These are phyloP conservation scores for Trichophyton mentagrophytes DNA, from an alignment of 2,329 filamentous ascomycete genomes.

Conservation along the genomic window DNA sequence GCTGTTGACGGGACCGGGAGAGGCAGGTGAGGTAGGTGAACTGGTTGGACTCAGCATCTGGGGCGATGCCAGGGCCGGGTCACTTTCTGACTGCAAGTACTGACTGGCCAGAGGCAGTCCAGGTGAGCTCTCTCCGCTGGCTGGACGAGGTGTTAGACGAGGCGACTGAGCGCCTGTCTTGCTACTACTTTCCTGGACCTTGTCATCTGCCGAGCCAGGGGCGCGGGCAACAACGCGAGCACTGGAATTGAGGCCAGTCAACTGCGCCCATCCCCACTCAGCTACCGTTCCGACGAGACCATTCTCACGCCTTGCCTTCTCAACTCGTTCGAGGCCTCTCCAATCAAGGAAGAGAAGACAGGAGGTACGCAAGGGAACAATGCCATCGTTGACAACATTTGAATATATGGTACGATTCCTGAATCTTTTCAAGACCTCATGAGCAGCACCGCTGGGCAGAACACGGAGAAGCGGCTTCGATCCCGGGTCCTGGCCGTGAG, in stretches of 20 bases:
- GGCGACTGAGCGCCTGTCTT: constrained; percentile 1
- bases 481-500: constrained; percentile 54
- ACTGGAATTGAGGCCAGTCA: constrained; percentile 56
- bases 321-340: constrained; percentile 83
- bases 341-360: constrained; percentile 95
- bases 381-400: constrained; percentile 95
- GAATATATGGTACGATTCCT: constrained; percentile 86
- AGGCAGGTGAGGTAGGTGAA: constrained; percentile 14
- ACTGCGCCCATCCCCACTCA: constrained; percentile 86
- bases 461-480: constrained; percentile 83
- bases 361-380: constrained; percentile 86
- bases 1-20: constrained; percentile 44
- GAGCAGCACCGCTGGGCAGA: constrained; percentile 79
- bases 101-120: constrained; percentile 11
- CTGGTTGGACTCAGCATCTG: background rate
- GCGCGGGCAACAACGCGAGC: constrained; percentile 22
- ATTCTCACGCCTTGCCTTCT: constrained; percentile 85
- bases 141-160: background rate
- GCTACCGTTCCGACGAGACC: constrained; percentile 86
- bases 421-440: constrained; percentile 75
- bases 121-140: constrained; percentile 1
- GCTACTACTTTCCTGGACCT: constrained; percentile 1
- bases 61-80: constrained; percentile 6
- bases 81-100: constrained; percentile 11
- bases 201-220: constrained; percentile 1